These are phyloP conservation scores for Podila clonocystis DNA, from an alignment of 192 early-diverging fungal species.

Conservation along the genomic window DNA sequence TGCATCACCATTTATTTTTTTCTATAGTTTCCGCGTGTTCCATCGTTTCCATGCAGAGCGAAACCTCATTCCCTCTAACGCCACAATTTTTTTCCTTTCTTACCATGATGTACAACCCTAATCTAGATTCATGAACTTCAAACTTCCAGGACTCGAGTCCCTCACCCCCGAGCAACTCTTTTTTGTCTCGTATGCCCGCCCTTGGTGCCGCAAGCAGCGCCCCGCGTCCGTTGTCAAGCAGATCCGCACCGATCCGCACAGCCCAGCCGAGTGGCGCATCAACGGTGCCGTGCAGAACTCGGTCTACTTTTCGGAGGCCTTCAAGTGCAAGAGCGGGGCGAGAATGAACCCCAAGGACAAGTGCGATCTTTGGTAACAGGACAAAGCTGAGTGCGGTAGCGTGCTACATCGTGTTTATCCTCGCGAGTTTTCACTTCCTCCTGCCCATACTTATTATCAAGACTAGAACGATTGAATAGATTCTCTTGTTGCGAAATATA, in stretches of 20 bases:
- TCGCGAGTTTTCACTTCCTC: no score
- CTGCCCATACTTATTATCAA: no score
- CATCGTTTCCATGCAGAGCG: no score
- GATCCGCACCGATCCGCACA: slow-evolving; percentile 67
- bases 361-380: slow-evolving; percentile 48
- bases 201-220: slow-evolving; percentile 65
- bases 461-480: no score
- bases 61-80: neutral
- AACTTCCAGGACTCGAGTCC: slow-evolving; percentile 56
- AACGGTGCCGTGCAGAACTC: slow-evolving; percentile 74
- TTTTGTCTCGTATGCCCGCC: slow-evolving; percentile 69
- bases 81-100: neutral
- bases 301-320: slow-evolving; percentile 69
- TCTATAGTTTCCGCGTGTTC: no score
- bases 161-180: slow-evolving; percentile 67
- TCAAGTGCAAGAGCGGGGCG: slow-evolving; percentile 61
- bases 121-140: slow-evolving; percentile 21
- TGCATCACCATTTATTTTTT: no score
- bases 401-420: no score
- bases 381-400: no score
- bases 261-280: slow-evolving; percentile 71
- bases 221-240: slow-evolving; percentile 30
- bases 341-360: slow-evolving; percentile 72
- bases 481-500: no score
- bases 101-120: neutral